A percentile compares a stretch with the other conserved stretches of the same genome.
phyloP scores from a whole-genome alignment of 176 grass and related monocot genomes.

The Neostapfia colusana region DNA sequence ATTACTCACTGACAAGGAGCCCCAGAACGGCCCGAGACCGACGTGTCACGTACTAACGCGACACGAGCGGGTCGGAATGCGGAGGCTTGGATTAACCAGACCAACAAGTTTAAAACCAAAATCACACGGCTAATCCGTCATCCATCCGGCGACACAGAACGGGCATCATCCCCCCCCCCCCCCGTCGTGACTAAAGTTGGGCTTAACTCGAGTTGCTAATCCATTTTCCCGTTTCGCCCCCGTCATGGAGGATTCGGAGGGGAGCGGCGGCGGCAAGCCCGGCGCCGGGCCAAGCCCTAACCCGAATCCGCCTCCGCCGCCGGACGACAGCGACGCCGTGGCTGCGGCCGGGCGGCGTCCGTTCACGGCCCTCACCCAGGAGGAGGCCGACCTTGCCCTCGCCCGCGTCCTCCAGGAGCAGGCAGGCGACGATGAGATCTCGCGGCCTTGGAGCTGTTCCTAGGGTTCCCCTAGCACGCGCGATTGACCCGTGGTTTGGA shows the following conservation, averaged over 20 bases:
- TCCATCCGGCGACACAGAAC: not conserved
- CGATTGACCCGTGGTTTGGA: constrained; percentile 36
- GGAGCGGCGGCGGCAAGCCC: constrained; percentile 52
- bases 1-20: not conserved
- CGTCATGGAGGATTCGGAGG: constrained; percentile 71
- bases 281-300: constrained; percentile 48
- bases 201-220: constrained; percentile 33
- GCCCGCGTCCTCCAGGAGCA: constrained; percentile 95
- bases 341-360: constrained; percentile 53
- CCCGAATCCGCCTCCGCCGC: constrained; percentile 2
- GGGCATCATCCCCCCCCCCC: not conserved
- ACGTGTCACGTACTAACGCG: not conserved
- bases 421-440: constrained; percentile 49
- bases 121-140: constrained; percentile 18
- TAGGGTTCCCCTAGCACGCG: constrained; percentile 30
- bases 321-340: constrained; percentile 29
- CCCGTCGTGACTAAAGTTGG: not conserved
- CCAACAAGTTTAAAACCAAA: constrained; percentile 23
- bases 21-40: not conserved
- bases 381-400: constrained; percentile 94
- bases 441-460: not conserved
- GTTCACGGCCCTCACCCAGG: constrained; percentile 89
- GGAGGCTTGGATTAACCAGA: not conserved
- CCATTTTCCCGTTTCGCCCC: constrained; percentile 12
- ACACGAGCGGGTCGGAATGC: not conserved